These are phyloP conservation scores for Sugiyamaella sp. DNA, from an alignment of 1,139 yeast genomes.

Conservation along the genomic window DNA sequence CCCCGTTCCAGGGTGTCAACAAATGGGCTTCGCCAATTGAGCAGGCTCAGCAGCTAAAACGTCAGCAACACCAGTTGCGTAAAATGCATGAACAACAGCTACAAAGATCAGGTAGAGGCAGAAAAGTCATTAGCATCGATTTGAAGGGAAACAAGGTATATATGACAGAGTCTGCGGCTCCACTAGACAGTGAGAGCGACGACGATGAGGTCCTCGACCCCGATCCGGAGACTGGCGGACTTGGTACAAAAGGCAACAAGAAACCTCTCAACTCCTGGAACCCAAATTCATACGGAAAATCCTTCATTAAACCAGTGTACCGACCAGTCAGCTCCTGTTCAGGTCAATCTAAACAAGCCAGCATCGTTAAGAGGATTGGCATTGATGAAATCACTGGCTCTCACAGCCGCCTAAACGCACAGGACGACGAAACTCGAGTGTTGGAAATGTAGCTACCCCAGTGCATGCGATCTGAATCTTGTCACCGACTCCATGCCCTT, in stretches of 20 bases:
- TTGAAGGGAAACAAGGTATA: constrained; percentile 79
- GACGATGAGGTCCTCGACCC: constrained; percentile 27
- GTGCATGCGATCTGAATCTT: neutral
- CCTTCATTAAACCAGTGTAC: constrained; percentile 40
- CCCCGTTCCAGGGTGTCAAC: constrained; percentile 52
- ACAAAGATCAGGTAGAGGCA: constrained; percentile 70
- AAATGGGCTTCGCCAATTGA: constrained; percentile 91
- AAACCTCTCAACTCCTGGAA: constrained; percentile 30
- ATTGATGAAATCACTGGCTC: constrained; percentile 18
- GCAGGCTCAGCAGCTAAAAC: constrained; percentile 77
- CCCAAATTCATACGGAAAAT: constrained; percentile 37
- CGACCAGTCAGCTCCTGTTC: constrained; percentile 11
- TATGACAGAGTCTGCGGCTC: constrained; percentile 35
- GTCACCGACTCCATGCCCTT: constrained; percentile 10
- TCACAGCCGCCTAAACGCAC: constrained; percentile 12
- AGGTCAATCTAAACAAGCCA: constrained; percentile 2
- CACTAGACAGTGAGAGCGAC: constrained; percentile 12
- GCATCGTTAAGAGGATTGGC: constrained; percentile 20
- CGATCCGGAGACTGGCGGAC: constrained; percentile 24
- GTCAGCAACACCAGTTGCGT: constrained; percentile 74
- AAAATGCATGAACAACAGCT: constrained; percentile 62
- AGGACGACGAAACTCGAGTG: constrained; percentile 30
- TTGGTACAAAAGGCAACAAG: constrained; percentile 28
- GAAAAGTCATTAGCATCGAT: constrained; percentile 73
- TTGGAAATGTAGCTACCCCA: constrained; percentile 24